Percentiles rank a stretch among this genome's conserved stretches.
These are phyloP conservation scores for Boletellus emodensis DNA, from an alignment of 768 basidiomycete species.

Conservation along the genomic window DNA sequence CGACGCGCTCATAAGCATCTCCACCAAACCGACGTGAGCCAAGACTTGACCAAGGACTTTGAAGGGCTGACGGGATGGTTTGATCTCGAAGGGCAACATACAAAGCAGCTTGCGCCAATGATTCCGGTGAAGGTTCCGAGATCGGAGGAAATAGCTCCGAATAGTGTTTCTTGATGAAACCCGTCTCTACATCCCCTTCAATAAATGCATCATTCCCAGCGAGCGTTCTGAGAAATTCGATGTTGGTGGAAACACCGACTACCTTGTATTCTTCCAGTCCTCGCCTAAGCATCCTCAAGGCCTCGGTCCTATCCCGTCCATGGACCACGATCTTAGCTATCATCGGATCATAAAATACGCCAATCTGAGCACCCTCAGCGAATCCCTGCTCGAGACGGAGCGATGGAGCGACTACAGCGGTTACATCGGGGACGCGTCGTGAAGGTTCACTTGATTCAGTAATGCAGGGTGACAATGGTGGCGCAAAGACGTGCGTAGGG, in stretches of 20 bases:
- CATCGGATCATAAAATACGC: slow-evolving; percentile 89
- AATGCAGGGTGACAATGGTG: slow-evolving; percentile 34
- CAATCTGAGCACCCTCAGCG: slow-evolving; percentile 70
- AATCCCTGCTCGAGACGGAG: slow-evolving; percentile 92
- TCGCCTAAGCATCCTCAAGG: slow-evolving; percentile 71
- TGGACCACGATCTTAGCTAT: slow-evolving; percentile 91
- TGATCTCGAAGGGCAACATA: slow-evolving; percentile 69
- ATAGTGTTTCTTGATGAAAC: slow-evolving; percentile 90
- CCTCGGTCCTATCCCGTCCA: slow-evolving; percentile 79
- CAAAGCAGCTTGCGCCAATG: slow-evolving; percentile 77
- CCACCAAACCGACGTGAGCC: slow-evolving; percentile 77
- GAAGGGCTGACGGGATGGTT: slow-evolving; percentile 23
- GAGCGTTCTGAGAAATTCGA: slow-evolving; percentile 79
- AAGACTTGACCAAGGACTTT: slow-evolving; percentile 68
- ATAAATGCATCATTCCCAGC: slow-evolving; percentile 78
- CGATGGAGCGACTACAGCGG: slow-evolving; percentile 43
- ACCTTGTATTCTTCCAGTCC: slow-evolving; percentile 88
- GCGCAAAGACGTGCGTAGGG: slow-evolving; percentile 68
- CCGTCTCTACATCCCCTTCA: slow-evolving; percentile 80
- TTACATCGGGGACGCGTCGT: slow-evolving; percentile 17
- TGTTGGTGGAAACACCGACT: slow-evolving; percentile 87
- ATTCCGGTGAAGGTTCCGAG: slow-evolving; percentile 51
- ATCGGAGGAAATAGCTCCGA: slow-evolving; percentile 74
- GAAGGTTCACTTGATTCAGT: slow-evolving; percentile 20
- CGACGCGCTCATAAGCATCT: slow-evolving; percentile 56